Evolutionary conservation across 805 yeast genomes (phyloP).

Genomic region (Novakomyces olei): DNA sequence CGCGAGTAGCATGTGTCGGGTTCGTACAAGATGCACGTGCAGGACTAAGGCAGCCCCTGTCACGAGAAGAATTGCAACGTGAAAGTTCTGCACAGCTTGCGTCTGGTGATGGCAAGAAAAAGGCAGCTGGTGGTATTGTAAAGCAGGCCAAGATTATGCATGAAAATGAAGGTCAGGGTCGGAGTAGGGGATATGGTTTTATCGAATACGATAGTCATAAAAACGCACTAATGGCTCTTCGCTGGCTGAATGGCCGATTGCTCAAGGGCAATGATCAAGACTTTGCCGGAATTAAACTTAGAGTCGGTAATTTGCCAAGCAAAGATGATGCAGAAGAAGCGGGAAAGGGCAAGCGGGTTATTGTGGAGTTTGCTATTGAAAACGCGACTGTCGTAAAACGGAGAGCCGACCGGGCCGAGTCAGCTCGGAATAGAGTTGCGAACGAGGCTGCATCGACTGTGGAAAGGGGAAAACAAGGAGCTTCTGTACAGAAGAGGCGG

Average conservation of each 20-base stretch:
- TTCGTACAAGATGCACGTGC: constrained; percentile 77
- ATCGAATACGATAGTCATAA: constrained; percentile 81
- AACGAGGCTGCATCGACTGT: too few relatives aligned
- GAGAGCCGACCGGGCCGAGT: constrained; percentile 35
- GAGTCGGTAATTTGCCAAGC: constrained; percentile 4
- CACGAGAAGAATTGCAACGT: constrained; percentile 69
- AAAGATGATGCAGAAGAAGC: constrained; percentile 10
- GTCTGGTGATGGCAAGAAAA: constrained; percentile 30
- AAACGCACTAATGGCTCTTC: constrained; percentile 78
- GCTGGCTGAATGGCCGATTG: constrained; percentile 91
- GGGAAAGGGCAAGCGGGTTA: constrained; percentile 34
- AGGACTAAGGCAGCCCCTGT: constrained; percentile 55
- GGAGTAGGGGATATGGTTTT: constrained; percentile 94
- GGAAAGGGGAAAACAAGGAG: too few relatives aligned
- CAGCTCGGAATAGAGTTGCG: constrained; percentile 2
- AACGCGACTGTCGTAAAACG: constrained; percentile 85
- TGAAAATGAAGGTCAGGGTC: constrained; percentile 81
- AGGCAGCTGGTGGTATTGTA: constrained; percentile 60
- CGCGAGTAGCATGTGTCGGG: constrained; percentile 81
- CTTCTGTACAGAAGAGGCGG: too few relatives aligned
- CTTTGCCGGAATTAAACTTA: constrained; percentile 25
- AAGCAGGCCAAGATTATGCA: constrained; percentile 80
- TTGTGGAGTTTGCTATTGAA: constrained; percentile 90
- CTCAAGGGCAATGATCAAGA: constrained; percentile 26
- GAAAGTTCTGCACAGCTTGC: constrained; percentile 5